These are phyloP conservation scores for Xanthoconium separans DNA, from an alignment of 1,284 basidiomycete species.

Conservation along the genomic window DNA sequence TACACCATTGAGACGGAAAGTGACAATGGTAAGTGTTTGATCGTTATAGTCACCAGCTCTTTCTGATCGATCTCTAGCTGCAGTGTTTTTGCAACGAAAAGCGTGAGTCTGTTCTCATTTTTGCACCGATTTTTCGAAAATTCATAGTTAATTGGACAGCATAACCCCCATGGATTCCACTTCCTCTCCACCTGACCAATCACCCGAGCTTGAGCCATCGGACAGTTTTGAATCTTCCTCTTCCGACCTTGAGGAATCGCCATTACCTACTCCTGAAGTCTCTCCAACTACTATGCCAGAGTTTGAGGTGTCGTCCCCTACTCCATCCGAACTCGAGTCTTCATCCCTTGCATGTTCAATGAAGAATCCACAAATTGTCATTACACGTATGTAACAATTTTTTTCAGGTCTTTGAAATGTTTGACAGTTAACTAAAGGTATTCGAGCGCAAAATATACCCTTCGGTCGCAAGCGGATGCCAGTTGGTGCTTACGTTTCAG, in stretches of 20 bases:
- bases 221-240: background rate
- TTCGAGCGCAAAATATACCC: slow-evolving; percentile 3
- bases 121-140: background rate
- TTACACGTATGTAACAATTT: background rate
- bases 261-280: background rate
- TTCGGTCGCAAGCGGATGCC: slow-evolving; percentile 1
- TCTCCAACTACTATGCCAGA: background rate
- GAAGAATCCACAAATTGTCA: background rate
- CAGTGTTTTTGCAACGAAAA: background rate
- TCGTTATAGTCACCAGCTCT: background rate
- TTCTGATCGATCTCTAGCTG: background rate
- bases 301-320: background rate
- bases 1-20: background rate
- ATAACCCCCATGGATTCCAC: background rate
- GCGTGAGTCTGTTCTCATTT: background rate
- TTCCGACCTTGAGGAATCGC: background rate
- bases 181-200: background rate
- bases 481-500: background rate
- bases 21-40: background rate
- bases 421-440: background rate
- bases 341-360: background rate
- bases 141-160: background rate
- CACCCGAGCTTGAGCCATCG: background rate
- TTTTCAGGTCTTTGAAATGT: background rate
- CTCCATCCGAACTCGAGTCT: background rate